Conservation (phyloP, 2,329 filamentous ascomycete species). For the Leptographium procerum region DNA sequence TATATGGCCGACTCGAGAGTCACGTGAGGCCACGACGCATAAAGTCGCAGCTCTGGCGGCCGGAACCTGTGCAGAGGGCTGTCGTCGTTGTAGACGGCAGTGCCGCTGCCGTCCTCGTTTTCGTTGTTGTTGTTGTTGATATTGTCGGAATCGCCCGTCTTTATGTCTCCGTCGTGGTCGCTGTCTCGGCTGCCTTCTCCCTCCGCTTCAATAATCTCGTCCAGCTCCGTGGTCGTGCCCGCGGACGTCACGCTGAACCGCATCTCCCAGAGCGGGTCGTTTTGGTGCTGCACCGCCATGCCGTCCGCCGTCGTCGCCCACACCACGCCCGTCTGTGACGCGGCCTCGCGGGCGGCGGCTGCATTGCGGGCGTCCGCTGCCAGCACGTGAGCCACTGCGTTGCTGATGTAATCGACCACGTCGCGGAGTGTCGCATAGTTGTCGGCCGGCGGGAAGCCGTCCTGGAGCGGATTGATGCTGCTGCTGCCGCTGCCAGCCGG, state of each 20-base stretch:
- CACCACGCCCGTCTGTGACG: conserved; percentile 8
- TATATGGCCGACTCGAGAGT: not conserved
- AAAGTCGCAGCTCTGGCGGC: conserved; percentile 10
- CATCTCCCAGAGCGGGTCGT: conserved; percentile 19
- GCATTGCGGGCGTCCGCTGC: conserved; percentile 22
- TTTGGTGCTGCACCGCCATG: conserved; percentile 6
- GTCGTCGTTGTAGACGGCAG: conserved; percentile 27
- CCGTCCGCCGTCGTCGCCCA: conserved; percentile 15
- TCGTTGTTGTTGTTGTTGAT: conserved; percentile 25
- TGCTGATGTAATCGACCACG: conserved; percentile 34
- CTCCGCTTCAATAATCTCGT: not conserved
- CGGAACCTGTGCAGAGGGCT: conserved; percentile 8
- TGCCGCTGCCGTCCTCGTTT: conserved; percentile 24
- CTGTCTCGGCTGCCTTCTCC: not conserved
- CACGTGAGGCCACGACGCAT: conserved; percentile 9
- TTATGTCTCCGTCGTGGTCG: not conserved
- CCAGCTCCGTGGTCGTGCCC: not conserved
- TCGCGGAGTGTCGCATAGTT: conserved; percentile 32
- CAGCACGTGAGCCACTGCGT: conserved; percentile 29
- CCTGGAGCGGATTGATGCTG: conserved; percentile 25
- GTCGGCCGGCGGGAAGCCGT: conserved; percentile 30
- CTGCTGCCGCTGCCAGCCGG: conserved; percentile 13
- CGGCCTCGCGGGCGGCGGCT: conserved; percentile 2
- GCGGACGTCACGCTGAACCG: conserved; percentile 18
- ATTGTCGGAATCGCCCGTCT: not conserved